Evolutionary conservation across 495 filamentous ascomycete genomes (phyloP), one percentile per base, ranked within the genome.

Genomic region (Hyaloscypha bicolor): DNA sequence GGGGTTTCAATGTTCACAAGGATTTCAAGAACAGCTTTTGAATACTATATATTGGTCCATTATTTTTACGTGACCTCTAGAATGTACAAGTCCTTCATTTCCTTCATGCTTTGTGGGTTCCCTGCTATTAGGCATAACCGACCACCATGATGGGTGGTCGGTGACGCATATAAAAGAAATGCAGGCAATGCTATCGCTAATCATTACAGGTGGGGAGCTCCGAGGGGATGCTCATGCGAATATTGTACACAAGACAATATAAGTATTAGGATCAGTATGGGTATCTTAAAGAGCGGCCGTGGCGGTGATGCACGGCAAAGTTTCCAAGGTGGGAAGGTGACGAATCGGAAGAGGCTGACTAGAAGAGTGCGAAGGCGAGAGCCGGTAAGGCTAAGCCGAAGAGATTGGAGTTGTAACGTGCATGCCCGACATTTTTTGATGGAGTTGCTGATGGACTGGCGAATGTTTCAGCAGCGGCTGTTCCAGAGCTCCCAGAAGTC

Each of bases 161-260:
- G 6, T 31, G 14, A 61, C 30, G 35, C 37, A 42, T 31, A 48
- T 45, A 48, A 25, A 33, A 42, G n/a, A 42, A 45, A 21, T 12
- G 59, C 59, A 11, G n/a, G 37, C 37, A 45, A 61, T 61, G 59
- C 59, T 48, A 45, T 33, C 32, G 59, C 59, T 61, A 60, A 48
- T 60, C n/a, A 37, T 60, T 60, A 60, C 56, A 60, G 31, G 25
- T 60, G n/a, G 31, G 56, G 56, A 37, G 56, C 35, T 21, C 32
- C 56, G 14, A 32, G 32, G 3, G 32, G 56, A 59, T 4, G 42
- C 42, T 56, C 30, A 25, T 56, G 53, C 42, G 30, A 30, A 56
- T 56, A 2, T 25, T 56, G 19, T 56, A 56, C 53, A 56, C 21
- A 25, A 29, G 53, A 56, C 19, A 56, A 30, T 56, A 32, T 29